Percentiles rank a stretch among this genome's conserved stretches.
Conservation (phyloP, 1,284 basidiomycete genomes). For the Ceratobasidium sp. region DNA sequence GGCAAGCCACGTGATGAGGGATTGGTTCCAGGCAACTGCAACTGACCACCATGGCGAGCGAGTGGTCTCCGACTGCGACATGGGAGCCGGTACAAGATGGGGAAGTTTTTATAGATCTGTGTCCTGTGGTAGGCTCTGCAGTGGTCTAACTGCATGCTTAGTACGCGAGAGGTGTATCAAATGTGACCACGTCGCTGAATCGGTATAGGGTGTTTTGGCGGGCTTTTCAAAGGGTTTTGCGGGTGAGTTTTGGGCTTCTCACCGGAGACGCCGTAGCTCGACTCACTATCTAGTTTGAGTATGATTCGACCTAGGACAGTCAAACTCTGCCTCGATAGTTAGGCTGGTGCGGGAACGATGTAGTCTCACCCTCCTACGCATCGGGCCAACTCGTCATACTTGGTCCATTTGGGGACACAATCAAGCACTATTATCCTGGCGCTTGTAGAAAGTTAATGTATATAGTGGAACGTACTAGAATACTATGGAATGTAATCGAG, state of each 20-base stretch:
- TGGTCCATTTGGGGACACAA: constrained; percentile 90
- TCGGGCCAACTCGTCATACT: constrained; percentile 81
- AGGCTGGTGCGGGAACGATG: constrained; percentile 98
- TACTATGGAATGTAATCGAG: no score
- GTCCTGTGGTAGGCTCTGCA: neutral
- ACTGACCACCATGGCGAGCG: constrained; percentile 45
- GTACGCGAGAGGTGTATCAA: constrained; percentile 84
- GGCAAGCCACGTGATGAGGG: no score
- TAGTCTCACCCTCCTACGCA: constrained; percentile 89
- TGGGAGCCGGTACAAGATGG: constrained; percentile 87
- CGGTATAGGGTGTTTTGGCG: constrained; percentile 91
- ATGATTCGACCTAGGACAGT: constrained; percentile 52
- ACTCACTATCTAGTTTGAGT: constrained; percentile 31
- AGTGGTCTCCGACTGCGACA: constrained; percentile 73
- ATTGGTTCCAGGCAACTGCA: no score
- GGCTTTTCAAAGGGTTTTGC: constrained; percentile 84
- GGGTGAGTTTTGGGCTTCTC: constrained; percentile 1
- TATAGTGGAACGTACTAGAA: no score
- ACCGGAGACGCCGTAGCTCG: neutral
- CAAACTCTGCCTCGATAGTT: constrained; percentile 67
- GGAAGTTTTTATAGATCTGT: constrained; percentile 73
- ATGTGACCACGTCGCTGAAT: constrained; percentile 82
- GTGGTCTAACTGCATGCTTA: constrained; percentile 41
- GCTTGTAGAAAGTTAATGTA: no score
- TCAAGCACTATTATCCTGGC: constrained; percentile 74